Evolutionary conservation across 2,329 filamentous ascomycete genomes (phyloP), one percentile per base, ranked within the genome.

Genomic region (Aspergillus udagawae): DNA sequence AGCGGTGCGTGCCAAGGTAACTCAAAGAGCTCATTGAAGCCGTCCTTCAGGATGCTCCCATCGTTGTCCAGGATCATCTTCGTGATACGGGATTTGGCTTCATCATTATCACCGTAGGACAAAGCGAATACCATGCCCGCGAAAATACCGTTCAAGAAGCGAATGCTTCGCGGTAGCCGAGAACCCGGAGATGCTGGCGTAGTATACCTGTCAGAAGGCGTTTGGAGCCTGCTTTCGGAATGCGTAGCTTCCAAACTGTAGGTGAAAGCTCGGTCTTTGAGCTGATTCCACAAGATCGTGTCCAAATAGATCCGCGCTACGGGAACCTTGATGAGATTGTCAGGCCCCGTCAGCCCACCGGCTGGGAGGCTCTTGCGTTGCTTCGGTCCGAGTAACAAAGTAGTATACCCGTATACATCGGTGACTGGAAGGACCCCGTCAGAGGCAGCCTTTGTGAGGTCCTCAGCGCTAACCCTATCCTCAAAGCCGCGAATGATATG

Each of bases 71-170:
- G 74, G 54, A 97, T 92, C 51, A 84, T 77, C 1, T 78, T 79
- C 35, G 83, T 83, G 2, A 94, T 71, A 50, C 77, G 68, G 62
- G 84, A 67, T 71, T 85, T 84, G 20, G 85, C 81, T 8, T 76
- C 76, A 17, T 80, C 81, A 53, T 85, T 80, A 1, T 83, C 80
- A 2, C 79, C 77, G 60, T 91, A 90, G 0, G 91, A 93, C 10
- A 96, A 83, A 0, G 92, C 92, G 73, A 97, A 97, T 0, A 85
- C 86, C 92, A 97, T 96, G 45, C 87, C 86, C 1, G 82, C 76
- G 66, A 97, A 96, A 0, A 95, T 61, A 2, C 78, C 77, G 20
- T 64, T 67, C 3, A 49, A 63, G 59, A 60, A 61, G 23, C 68
- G 64, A 50, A 70, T 57, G 53, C 63, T 70, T 58, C 80, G 77